Evolutionary conservation across 176 grass and related monocot species (phyloP).

Genomic region (Zea luxurians): DNA sequence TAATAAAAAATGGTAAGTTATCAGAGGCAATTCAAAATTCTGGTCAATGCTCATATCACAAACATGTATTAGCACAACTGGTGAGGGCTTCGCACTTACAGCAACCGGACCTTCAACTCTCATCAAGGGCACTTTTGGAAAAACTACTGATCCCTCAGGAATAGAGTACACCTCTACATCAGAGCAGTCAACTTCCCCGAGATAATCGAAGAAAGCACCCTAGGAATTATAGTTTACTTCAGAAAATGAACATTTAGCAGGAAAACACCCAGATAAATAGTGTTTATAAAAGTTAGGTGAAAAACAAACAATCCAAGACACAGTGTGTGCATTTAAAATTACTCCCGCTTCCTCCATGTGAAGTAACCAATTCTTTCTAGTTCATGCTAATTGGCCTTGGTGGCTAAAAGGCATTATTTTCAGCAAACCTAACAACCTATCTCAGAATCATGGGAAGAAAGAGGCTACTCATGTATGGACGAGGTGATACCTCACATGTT

Average conservation of each 20-base stretch:
- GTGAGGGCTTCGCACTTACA: slow-evolving; percentile 59
- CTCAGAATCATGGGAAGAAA: background rate
- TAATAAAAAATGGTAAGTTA: slow-evolving; percentile 20
- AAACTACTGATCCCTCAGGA: slow-evolving; percentile 96
- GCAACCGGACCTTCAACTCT: slow-evolving; percentile 90
- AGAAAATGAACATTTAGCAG: slow-evolving; percentile 40
- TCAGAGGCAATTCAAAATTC: slow-evolving; percentile 17
- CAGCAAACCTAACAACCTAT: slow-evolving; percentile 23
- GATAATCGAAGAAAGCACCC: slow-evolving; percentile 91
- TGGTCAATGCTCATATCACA: slow-evolving; percentile 18
- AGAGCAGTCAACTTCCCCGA: slow-evolving; percentile 67
- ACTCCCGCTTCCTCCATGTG: slow-evolving; percentile 4
- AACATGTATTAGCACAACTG: slow-evolving; percentile 17
- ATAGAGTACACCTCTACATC: slow-evolving; percentile 95
- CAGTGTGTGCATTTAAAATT: background rate
- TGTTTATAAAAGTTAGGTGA: background rate
- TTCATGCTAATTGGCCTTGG: background rate
- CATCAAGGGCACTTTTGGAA: slow-evolving; percentile 93
- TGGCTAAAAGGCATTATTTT: background rate
- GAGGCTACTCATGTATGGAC: slow-evolving; percentile 15
- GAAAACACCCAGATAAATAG: slow-evolving; percentile 1
- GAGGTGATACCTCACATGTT: slow-evolving; percentile 71
- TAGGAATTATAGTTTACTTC: slow-evolving; percentile 49
- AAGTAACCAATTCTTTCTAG: background rate
- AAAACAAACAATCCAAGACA: background rate